Base-by-base conservation (phyloP, 495 filamentous ascomycete genomes). In the Talaromyces ruber region DNA sequence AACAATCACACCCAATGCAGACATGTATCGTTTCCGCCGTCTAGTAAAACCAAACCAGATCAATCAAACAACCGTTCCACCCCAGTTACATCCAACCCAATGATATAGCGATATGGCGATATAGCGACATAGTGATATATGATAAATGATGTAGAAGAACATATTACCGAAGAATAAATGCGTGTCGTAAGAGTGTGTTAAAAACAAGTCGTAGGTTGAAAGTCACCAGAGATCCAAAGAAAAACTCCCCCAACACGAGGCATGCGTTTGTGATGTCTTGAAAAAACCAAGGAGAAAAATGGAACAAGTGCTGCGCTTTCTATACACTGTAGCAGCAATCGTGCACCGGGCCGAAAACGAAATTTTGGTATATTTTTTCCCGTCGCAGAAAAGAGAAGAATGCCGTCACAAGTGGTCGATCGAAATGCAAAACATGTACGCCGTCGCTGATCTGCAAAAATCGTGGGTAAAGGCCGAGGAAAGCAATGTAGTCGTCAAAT, bases 21-120 rank as follows among this genome's bases (percentile, higher is more conserved):
- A 80, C 76, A 75, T 80, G 72, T 78, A 78, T 80, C 77, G 76
- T 80, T 79, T 78, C 77, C 77, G 73, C 75, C 77, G 78, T 74
- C 77, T 80, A 80, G 68, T 73, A 71, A 74, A 69, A 72, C 28
- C 14, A 28, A 30, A 60, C 5, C 7, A 58, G 45, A 59, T 21
- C 39, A 24, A 28, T 12, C 64, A 64, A 68, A 65, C 74, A 68
- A 72, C 74, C 75, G 67, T 73, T 70, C 76, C 70, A 68, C 67
- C 72, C 75, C 64, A 68, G 64, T 61, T 66, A 64, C 67, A 70
- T 66, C 66, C 67, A 74, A 26, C 21, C 60, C 37, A 50, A 51
- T 29, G 50, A 62, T 55, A 51, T 68, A 67, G 61, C 66, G 47
- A 62, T 61, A 58, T 59, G 68, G n/a, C n/a, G n/a, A n/a, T n/a